Percentiles rank a stretch among this genome's conserved stretches.
Conservation (phyloP, 495 filamentous ascomycete species). For the Talaromyces borbonicus region DNA sequence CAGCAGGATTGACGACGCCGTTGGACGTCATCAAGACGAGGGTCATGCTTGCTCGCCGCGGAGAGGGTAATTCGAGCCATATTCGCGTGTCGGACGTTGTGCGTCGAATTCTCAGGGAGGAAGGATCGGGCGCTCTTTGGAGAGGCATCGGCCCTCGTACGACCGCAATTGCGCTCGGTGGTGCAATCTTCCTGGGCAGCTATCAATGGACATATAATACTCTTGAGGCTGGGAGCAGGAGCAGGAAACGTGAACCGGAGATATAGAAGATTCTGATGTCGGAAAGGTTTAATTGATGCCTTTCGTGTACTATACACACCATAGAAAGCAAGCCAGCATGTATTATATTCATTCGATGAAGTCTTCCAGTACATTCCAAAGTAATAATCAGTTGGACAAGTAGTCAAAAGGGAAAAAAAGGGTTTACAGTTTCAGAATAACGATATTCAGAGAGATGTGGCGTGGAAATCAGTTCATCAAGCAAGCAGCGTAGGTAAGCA, state of each 20-base stretch:
- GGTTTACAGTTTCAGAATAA: too few relatives aligned
- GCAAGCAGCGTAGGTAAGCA: too few relatives aligned
- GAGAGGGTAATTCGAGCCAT: slow-evolving; percentile 28
- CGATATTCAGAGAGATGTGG: too few relatives aligned
- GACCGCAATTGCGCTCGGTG: slow-evolving; percentile 89
- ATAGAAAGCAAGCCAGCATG: too few relatives aligned
- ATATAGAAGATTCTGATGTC: not conserved
- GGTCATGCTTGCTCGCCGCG: slow-evolving; percentile 69
- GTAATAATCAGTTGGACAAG: too few relatives aligned
- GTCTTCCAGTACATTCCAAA: too few relatives aligned
- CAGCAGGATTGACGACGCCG: slow-evolving; percentile 84
- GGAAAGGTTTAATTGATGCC: too few relatives aligned
- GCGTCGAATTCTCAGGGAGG: slow-evolving; percentile 54
- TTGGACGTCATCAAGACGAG: slow-evolving; percentile 94
- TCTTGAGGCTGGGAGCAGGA: slow-evolving; percentile 40
- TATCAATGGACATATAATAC: slow-evolving; percentile 86
- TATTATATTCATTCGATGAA: slow-evolving; percentile 1
- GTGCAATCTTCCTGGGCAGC: slow-evolving; percentile 89
- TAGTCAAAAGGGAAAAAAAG: too few relatives aligned
- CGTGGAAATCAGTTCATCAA: too few relatives aligned
- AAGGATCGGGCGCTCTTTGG: slow-evolving; percentile 72
- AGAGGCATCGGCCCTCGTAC: slow-evolving; percentile 80
- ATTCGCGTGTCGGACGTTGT: slow-evolving; percentile 50
- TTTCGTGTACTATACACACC: too few relatives aligned
- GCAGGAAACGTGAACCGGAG: slow-evolving; percentile 2